phyloP scores from a whole-genome alignment of 2,329 filamentous ascomycete genomes.

The Ciborinia camelliae region DNA sequence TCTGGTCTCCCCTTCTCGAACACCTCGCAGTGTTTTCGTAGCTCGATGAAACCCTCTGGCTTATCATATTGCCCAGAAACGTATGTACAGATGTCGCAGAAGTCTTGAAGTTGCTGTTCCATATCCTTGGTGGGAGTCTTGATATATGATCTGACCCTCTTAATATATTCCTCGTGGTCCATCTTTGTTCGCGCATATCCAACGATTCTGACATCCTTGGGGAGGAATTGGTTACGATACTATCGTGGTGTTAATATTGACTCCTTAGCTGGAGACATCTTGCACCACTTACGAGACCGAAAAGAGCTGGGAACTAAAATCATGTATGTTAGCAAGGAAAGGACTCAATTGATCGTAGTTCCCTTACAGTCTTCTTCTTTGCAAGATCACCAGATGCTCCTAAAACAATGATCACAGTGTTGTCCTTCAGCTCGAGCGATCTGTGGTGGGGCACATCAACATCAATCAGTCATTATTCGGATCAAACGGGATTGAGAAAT shows the following conservation, averaged over 20 bases:
- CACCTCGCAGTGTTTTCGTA: constrained; percentile 81
- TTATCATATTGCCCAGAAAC: constrained; percentile 97
- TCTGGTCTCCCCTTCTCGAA: constrained; percentile 79
- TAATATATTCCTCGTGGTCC: constrained; percentile 94
- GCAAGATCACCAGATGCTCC: constrained; percentile 96
- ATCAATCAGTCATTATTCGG: constrained; percentile 38
- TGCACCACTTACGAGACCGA: constrained; percentile 77
- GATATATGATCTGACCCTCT: constrained; percentile 94
- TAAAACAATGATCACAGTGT: constrained; percentile 94
- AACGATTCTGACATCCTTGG: constrained; percentile 92
- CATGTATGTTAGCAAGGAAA: constrained; percentile 27
- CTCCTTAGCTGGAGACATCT: neutral
- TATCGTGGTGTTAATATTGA: constrained; percentile 41
- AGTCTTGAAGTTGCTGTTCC: constrained; percentile 90
- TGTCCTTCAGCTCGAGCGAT: constrained; percentile 93
- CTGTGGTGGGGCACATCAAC: constrained; percentile 45
- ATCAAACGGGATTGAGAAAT: constrained; percentile 22
- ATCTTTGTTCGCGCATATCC: constrained; percentile 99
- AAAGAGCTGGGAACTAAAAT: constrained; percentile 86
- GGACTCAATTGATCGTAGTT: neutral
- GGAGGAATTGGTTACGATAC: constrained; percentile 99
- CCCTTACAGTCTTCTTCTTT: constrained; percentile 95
- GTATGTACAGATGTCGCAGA: constrained; percentile 85
- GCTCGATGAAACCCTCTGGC: constrained; percentile 85
- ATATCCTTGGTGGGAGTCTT: constrained; percentile 98